Conservation (phyloP, 2,329 filamentous ascomycete species). For the Ophiognomonia clavigignenti-juglandacearum region DNA sequence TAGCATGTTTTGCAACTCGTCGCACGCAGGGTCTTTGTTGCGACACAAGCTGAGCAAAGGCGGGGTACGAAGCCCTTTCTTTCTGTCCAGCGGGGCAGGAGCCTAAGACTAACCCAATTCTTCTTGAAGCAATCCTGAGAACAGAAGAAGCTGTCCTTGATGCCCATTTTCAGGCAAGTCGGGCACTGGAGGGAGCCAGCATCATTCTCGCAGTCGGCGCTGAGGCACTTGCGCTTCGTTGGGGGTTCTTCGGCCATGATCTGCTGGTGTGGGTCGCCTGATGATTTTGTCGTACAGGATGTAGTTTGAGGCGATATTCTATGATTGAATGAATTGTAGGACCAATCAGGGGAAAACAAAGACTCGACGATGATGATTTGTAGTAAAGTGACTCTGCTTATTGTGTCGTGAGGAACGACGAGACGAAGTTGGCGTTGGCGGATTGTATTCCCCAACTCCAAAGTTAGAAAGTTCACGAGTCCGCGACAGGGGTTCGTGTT, state of each 20-base stretch:
- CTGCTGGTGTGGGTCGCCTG: too few species aligned
- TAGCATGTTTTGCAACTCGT: constrained; percentile 8
- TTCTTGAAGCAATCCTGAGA: constrained; percentile 98
- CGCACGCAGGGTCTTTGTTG: background rate
- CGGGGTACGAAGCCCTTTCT: too few species aligned
- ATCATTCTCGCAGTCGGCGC: constrained; percentile 80
- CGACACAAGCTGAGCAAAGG: too few species aligned
- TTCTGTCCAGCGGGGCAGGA: too few species aligned
- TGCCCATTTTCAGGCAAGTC: constrained; percentile 84
- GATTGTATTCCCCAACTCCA: too few species aligned
- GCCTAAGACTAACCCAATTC: constrained; percentile 83
- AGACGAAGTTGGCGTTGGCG: too few species aligned
- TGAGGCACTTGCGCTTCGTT: constrained; percentile 67
- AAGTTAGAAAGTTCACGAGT: too few species aligned
- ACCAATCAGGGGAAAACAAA: too few species aligned
- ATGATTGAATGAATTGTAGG: background rate
- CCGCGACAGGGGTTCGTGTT: too few species aligned
- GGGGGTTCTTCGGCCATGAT: constrained; percentile 46
- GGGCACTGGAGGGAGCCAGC: constrained; percentile 87
- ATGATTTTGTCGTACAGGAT: background rate
- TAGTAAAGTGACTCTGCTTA: too few species aligned
- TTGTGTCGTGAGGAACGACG: too few species aligned
- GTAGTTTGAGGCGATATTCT: background rate
- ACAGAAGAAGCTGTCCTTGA: constrained; percentile 91
- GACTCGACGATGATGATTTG: too few species aligned